Base-by-base conservation (phyloP, 2,329 filamentous ascomycete genomes). In the Curvularia eragrostidis region DNA sequence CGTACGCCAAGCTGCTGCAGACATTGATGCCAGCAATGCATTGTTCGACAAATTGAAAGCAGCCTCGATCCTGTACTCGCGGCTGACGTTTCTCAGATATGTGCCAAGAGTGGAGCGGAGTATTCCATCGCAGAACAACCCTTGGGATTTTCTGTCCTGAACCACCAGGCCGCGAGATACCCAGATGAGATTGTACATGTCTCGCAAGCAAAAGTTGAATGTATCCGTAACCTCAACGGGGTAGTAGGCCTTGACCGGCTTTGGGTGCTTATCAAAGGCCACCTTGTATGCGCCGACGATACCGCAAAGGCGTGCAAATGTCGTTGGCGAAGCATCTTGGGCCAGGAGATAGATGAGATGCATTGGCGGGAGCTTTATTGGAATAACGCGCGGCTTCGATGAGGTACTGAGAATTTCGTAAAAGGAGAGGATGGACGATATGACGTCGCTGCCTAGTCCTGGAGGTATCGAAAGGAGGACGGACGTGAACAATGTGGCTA, bases 121-220 rank as follows among this genome's bases (percentile, higher is more conserved):
- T 0, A 77, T n/a, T 1, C 66, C 58, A 1, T 81, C 76, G 49
- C 86, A 77, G 8, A 84, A 74, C 63, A 85, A 84, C 3, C 84
- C 85, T 15, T 82, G 67, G 3, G 84, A 81, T 66, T 87, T 86
- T n/a, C 83, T 78, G 63, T 94, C 90, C 1, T 58, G 79, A 12
- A 79, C 79, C 56, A 86, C 86, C 58, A 96, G 89, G 1, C 89
- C 91, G 12, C 88, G 85, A 21, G 86, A 85, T 8, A 91, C 85
- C 91, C 91, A 96, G 46, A 95, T 75, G 49, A 90, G 87, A 72
- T 96, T 96, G 80, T 91, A 93, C 30, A 93, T 84, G 71, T 96
- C 92, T 87, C 95, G 93, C 30, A 96, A 83, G 72, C 90, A 93
- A 21, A 89, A 89, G 73, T 96, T 96, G 79, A 95, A 93, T 23